These are phyloP conservation scores for Arachis monticola DNA, from an alignment of 331 rosid species.

Conservation along the genomic window DNA sequence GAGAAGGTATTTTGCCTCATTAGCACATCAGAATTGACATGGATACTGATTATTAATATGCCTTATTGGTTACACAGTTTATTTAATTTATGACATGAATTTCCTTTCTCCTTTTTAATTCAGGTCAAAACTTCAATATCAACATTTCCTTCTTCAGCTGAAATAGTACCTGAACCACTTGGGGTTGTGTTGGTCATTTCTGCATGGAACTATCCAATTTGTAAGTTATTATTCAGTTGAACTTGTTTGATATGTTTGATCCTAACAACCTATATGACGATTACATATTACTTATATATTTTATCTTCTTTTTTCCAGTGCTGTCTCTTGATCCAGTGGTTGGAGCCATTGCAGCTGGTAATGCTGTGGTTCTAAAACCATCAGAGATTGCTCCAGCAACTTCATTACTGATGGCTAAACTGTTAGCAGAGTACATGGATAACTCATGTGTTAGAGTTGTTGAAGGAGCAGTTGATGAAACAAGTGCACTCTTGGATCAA, in stretches of 20 bases:
- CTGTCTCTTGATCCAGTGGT: constrained; percentile 85
- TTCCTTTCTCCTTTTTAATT: constrained; percentile 29
- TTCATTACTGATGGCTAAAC: constrained; percentile 71
- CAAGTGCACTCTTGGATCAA: constrained; percentile 80
- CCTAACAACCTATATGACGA: neutral
- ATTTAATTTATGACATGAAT: constrained; percentile 2
- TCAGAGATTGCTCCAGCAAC: constrained; percentile 87
- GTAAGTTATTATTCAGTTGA: constrained; percentile 54
- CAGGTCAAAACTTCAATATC: constrained; percentile 77
- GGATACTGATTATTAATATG: neutral
- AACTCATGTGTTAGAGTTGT: constrained; percentile 72
- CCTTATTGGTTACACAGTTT: constrained; percentile 4
- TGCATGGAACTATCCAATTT: constrained; percentile 94
- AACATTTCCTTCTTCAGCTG: constrained; percentile 91
- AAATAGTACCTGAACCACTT: constrained; percentile 89
- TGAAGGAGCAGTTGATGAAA: constrained; percentile 83
- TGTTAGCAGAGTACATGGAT: constrained; percentile 73
- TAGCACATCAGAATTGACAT: neutral
- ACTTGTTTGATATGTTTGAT: constrained; percentile 14
- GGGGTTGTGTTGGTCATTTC: constrained; percentile 85
- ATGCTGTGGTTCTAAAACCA: constrained; percentile 92
- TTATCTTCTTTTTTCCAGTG: constrained; percentile 52
- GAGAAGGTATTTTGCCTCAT: constrained; percentile 61
- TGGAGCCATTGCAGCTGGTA: constrained; percentile 98
- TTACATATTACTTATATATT: constrained; percentile 14